Conservation (phyloP, 2,329 filamentous ascomycete genomes). For the Raffaelea deltoideospora region DNA sequence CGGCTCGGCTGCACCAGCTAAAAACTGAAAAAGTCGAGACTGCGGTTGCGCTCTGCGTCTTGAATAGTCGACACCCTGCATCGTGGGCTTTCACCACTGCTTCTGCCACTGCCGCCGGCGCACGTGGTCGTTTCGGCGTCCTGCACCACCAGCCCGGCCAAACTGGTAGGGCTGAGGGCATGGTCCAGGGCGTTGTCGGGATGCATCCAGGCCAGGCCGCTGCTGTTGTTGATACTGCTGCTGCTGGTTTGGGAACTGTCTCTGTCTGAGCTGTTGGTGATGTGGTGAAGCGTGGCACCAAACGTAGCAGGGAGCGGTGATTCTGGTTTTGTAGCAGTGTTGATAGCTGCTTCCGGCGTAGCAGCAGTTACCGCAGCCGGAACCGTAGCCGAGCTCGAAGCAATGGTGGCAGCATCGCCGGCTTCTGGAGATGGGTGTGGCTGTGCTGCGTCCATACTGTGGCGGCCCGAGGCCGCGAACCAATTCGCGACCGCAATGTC, state of each 20-base stretch:
- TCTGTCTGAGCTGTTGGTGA: neutral
- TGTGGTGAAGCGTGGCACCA: too few species aligned
- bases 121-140: neutral
- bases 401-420: neutral
- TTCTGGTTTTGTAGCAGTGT: neutral
- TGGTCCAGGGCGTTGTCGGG: neutral
- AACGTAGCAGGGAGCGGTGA: too few species aligned
- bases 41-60: neutral
- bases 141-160: neutral
- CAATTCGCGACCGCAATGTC: neutral
- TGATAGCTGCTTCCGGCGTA: neutral
- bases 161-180: neutral
- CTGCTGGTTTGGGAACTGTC: neutral
- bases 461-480: too few species aligned
- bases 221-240: neutral
- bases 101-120: neutral
- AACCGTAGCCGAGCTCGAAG: neutral
- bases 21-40: constrained; percentile 1
- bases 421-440: too few species aligned
- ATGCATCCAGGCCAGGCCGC: neutral
- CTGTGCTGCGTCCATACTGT: too few species aligned
- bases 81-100: neutral
- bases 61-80: neutral
- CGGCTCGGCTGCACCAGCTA: neutral
- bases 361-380: neutral